Evolutionary conservation across 2,329 filamentous ascomycete species (phyloP), one percentile per base, ranked within the genome.

Genomic region (Drechslerella coelobrocha): DNA sequence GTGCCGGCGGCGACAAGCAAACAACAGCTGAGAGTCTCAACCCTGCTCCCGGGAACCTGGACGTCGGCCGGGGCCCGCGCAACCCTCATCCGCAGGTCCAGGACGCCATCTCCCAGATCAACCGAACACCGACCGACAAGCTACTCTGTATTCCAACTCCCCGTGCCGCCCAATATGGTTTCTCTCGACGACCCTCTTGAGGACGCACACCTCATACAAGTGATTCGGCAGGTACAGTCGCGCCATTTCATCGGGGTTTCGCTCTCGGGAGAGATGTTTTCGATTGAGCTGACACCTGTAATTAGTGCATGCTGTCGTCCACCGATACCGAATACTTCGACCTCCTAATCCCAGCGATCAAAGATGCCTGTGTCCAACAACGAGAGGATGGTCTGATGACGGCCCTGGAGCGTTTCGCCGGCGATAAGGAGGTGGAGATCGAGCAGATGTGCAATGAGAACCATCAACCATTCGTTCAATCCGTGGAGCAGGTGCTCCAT

Each of bases 261-360:
- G 21, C 52, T 24, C 51, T 37, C 31, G 53, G 31, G 54, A 43
- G 29, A 45, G 55, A 65, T 31, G 53, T 56, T 61, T 24, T 60
- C 55, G 26, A 52, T 10, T n/a, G 5, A 26, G 60, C 73, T 74
- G 59, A 72, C 63, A 48, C 41, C 51, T 43, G 51, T 31, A 27
- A 55, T 51, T 78, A 99, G 91, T 95, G 97, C 75, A 92, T 97
- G 72, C 86, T 96, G 75, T 92, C 93, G 1, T 89, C 92, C 10
- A 92, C 92, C 21, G 93, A 97, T 77, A 85, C 89, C 53, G 94
- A 99, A 76, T 97, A 97, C 77, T 87, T 99, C 73, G 94, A 97
- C 78, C 93, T 97, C 77, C 82, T 99, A 54, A 96, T 97, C 51
- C 93, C 92, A 8, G 90, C 95, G 1, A 88, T 99, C 73, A 94